Evolutionary conservation across 2,329 filamentous ascomycete genomes (phyloP), one percentile per base, ranked within the genome.

Genomic region (Podosphaera xanthii): DNA sequence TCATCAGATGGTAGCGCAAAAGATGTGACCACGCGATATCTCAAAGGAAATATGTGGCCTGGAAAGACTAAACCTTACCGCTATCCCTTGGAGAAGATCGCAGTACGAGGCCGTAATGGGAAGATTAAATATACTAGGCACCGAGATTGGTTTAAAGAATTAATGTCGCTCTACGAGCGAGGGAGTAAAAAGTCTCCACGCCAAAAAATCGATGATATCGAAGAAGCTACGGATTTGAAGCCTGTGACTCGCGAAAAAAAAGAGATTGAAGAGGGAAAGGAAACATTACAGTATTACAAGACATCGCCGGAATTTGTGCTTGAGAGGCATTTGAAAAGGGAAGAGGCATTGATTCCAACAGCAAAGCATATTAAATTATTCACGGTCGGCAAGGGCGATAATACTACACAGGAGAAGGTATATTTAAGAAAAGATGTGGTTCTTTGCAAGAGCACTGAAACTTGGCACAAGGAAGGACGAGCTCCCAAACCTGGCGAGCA

Each of bases 401-500:
- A 78, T 2, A 83, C 83, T 2, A 84, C 84, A 52, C 80, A 86
- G 60, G 88, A 95, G 68, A 82, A 87, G 0, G 88, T 97, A 0
- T 97, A 82, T 68, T 77, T 77, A 0, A 82, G 91, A 40, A 78
- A 79, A 58, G 90, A 97, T 64, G 81, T 97, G 0, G 81, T 90
- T 2, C 76, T 79, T 46, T 94, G 94, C 69, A 90, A 95, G 70
- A 94, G 87, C 35, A 85, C 86, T 1, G 92, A 98, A 69, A 95
- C 87, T 1, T 98, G 92, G 92, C 92, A 97, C 69, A 96, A 96
- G 69, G 91, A 96, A 74, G 92, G 92, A 0, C 80, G 91, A 9
- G 84, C 82, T 34, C 82, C 92, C 2, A 77, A 79, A 34, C 67
- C 75, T 0, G 88, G 86, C 2, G 82, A 85, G 63, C 72, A 81